Percentiles rank a stretch among this genome's conserved stretches.
phyloP scores from a whole-genome alignment of 2,329 filamentous ascomycete species.

The Cercospora janseana region DNA sequence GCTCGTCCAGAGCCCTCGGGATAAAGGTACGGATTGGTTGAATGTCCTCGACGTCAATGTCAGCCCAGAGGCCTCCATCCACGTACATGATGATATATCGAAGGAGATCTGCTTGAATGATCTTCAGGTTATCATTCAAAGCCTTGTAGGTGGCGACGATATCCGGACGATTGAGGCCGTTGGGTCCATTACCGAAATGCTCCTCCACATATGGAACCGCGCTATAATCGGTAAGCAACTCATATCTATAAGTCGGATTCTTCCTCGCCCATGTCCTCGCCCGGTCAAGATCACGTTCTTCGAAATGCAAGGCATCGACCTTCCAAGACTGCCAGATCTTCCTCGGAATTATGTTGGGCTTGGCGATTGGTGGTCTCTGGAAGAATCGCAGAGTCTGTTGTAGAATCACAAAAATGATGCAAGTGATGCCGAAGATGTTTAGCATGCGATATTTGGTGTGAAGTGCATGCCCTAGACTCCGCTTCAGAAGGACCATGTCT shows the following conservation, averaged over 20 bases:
- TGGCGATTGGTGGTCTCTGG: not conserved
- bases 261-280: conserved; percentile 64
- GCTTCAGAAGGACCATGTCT: too few relatives aligned
- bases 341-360: not conserved
- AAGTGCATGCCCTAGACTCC: too few relatives aligned
- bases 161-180: conserved; percentile 63
- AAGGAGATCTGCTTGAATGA: conserved; percentile 64
- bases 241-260: conserved; percentile 65
- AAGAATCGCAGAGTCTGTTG: not conserved
- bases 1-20: conserved; percentile 59
- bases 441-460: too few relatives aligned
- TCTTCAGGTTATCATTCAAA: conserved; percentile 54
- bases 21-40: conserved; percentile 57
- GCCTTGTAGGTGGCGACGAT: conserved; percentile 60
- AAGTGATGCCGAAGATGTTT: too few relatives aligned
- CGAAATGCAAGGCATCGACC: conserved; percentile 63
- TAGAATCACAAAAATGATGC: not conserved
- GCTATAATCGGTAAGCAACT: conserved; percentile 67
- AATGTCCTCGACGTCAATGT: conserved; percentile 59
- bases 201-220: conserved; percentile 65
- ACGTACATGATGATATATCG: conserved; percentile 66
- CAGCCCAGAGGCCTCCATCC: conserved; percentile 60
- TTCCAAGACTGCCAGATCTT: conserved; percentile 54
- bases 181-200: conserved; percentile 56
- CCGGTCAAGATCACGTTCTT: conserved; percentile 58